phyloP scores from a whole-genome alignment of 2,329 filamentous ascomycete genomes.

The Aulographum hederae region DNA sequence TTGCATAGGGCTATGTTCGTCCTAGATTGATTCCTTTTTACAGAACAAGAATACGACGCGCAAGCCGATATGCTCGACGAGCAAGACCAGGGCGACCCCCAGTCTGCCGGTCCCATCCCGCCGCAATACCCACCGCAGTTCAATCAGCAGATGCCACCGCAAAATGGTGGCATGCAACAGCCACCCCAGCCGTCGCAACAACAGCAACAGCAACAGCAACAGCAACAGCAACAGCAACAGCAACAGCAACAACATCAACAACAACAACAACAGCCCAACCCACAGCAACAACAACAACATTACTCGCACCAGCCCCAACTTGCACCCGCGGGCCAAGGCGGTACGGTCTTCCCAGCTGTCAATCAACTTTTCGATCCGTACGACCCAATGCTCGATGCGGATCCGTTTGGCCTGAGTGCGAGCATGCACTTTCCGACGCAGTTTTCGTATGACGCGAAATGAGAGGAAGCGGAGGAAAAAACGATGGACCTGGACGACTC shows the following conservation, averaged over 20 bases:
- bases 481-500: no score
- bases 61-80: constrained; percentile 81
- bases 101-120: constrained; percentile 42
- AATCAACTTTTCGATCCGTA: constrained; percentile 48
- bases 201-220: constrained; percentile 10
- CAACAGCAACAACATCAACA: constrained; percentile 9
- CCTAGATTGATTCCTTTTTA: constrained; percentile 48
- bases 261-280: constrained; percentile 7
- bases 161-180: background rate
- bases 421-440: constrained; percentile 90
- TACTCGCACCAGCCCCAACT: constrained; percentile 7
- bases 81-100: constrained; percentile 40
- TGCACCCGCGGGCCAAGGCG: constrained; percentile 7
- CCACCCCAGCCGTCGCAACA: background rate
- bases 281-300: constrained; percentile 5
- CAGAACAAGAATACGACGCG: constrained; percentile 95
- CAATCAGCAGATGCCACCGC: constrained; percentile 1
- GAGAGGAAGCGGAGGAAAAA: no score
- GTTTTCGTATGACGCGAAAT: constrained; percentile 42
- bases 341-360: constrained; percentile 21
- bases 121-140: constrained; percentile 2
- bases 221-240: constrained; percentile 17
- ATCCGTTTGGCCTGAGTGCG: constrained; percentile 81
- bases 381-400: constrained; percentile 77
- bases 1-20: constrained; percentile 19